These are phyloP conservation scores for Cicer yamashitae DNA, from an alignment of 306 rosid genomes.

Conservation along the genomic window DNA sequence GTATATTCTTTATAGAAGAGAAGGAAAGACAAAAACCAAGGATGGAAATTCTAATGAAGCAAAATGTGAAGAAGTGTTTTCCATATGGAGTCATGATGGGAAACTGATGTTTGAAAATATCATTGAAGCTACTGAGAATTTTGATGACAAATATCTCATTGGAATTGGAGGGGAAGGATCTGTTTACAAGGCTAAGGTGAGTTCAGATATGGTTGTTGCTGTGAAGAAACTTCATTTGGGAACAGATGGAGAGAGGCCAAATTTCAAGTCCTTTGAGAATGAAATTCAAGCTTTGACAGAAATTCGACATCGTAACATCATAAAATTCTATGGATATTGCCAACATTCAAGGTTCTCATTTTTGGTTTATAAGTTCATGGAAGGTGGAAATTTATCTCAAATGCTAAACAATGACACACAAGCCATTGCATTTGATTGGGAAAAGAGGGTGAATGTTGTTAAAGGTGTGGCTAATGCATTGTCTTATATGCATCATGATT, in stretches of 20 bases:
- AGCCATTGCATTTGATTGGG: constrained; percentile 41
- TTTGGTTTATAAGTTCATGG: constrained; percentile 38
- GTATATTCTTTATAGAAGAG: constrained; percentile 26
- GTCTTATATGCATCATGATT: constrained; percentile 35
- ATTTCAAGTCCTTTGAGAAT: constrained; percentile 27
- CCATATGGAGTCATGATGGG: constrained; percentile 43
- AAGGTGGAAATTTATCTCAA: constrained; percentile 42
- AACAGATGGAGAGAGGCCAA: not conserved
- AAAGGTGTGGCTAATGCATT: constrained; percentile 46
- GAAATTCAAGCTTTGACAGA: constrained; percentile 44
- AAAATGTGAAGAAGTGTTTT: constrained; percentile 7
- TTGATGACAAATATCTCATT: constrained; percentile 38
- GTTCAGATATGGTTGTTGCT: constrained; percentile 24
- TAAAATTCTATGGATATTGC: constrained; percentile 42
- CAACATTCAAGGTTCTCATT: constrained; percentile 39
- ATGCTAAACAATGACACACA: not conserved
- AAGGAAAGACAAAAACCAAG: not conserved
- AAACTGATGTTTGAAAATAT: constrained; percentile 37
- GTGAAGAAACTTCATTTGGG: constrained; percentile 38
- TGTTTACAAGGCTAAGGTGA: constrained; percentile 39
- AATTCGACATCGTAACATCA: constrained; percentile 41
- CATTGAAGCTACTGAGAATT: constrained; percentile 42
- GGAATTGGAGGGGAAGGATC: constrained; percentile 41
- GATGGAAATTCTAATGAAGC: not conserved
- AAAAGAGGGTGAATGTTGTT: constrained; percentile 38